Evolutionary conservation across 208 protist genomes (phyloP).

Genomic region (Wallacemonas sp.): DNA sequence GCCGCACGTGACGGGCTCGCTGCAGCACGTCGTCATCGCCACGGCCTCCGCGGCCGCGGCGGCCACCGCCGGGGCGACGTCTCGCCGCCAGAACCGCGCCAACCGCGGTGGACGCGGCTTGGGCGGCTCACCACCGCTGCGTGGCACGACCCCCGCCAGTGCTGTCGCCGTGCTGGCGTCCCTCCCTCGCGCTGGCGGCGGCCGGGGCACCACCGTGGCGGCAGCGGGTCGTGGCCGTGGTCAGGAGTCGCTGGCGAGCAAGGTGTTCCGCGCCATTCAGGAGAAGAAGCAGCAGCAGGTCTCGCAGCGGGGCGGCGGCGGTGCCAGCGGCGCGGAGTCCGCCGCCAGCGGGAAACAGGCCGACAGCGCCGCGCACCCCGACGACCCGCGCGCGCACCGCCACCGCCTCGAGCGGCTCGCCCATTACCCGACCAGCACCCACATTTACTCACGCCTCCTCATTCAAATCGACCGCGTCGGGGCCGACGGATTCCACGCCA

Average conservation of each 20-base stretch:
- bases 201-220: conserved; percentile 1
- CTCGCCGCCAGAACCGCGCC: conserved; percentile 11
- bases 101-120: conserved; percentile 11
- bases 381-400: conserved; percentile 6
- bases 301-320: not conserved
- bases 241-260: conserved; percentile 44
- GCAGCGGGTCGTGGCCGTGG: conserved; percentile 15
- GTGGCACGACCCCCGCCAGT: not conserved
- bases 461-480: conserved; percentile 72
- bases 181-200: not conserved
- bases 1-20: conserved; percentile 25
- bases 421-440: conserved; percentile 45
- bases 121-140: not conserved
- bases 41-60: conserved; percentile 22
- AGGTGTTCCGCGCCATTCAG: conserved; percentile 51
- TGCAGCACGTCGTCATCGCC: conserved; percentile 22
- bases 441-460: conserved; percentile 44
- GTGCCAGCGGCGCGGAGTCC: not conserved
- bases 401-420: conserved; percentile 43
- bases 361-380: not conserved
- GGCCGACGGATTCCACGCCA: conserved; percentile 59
- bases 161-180: not conserved
- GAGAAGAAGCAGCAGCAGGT: conserved; percentile 27
- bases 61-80: conserved; percentile 20
- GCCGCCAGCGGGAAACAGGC: not conserved